phyloP scores from a whole-genome alignment of 495 filamentous ascomycete species.

The Tuber indicum region DNA sequence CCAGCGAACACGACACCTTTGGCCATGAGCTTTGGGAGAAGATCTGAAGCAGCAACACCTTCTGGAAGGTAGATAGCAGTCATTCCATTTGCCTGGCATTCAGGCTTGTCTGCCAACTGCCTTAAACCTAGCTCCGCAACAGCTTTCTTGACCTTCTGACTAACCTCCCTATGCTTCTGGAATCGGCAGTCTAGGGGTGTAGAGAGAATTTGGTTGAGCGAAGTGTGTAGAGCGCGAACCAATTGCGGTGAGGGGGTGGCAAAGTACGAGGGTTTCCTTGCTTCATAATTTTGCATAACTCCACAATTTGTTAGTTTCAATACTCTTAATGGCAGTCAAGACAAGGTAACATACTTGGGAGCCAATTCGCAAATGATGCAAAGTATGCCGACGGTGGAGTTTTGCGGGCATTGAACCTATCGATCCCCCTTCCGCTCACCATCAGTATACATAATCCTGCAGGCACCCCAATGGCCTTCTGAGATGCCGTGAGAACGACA shows the following conservation, averaged over 20 bases:
- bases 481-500: constrained; percentile 84
- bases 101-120: constrained; percentile 74
- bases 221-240: constrained; percentile 86
- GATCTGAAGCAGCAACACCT: constrained; percentile 65
- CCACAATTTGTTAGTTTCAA: constrained; percentile 3
- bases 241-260: constrained; percentile 93
- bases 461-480: constrained; percentile 94
- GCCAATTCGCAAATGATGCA: constrained; percentile 92
- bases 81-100: constrained; percentile 94
- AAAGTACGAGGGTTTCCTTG: constrained; percentile 93
- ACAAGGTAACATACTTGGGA: constrained; percentile 57
- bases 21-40: constrained; percentile 79
- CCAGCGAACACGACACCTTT: constrained; percentile 91
- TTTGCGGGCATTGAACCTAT: constrained; percentile 69
- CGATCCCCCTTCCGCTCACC: constrained; percentile 82
- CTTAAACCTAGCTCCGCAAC: constrained; percentile 72
- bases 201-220: constrained; percentile 77
- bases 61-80: constrained; percentile 94
- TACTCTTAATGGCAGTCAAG: background rate
- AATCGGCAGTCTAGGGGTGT: constrained; percentile 73
- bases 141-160: constrained; percentile 74
- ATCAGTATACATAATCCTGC: constrained; percentile 90
- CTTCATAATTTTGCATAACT: constrained; percentile 98
- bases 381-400: constrained; percentile 80
- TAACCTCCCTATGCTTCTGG: constrained; percentile 64